These are phyloP conservation scores for Emericellopsis terricola DNA, from an alignment of 495 filamentous ascomycete species.

Conservation along the genomic window DNA sequence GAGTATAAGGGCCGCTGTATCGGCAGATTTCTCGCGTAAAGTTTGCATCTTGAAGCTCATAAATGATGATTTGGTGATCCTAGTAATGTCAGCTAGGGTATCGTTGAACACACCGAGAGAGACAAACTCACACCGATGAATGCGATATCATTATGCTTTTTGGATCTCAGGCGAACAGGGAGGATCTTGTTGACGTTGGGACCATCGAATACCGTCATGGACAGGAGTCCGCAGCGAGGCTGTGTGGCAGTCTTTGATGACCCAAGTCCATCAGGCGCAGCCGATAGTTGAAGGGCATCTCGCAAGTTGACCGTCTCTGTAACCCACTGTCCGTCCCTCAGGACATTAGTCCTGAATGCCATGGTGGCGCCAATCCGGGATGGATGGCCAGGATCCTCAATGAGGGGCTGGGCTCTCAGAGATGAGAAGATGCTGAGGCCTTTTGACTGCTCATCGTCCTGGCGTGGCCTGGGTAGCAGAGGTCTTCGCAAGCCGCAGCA, in stretches of 20 bases:
- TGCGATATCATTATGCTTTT: conserved; percentile 66
- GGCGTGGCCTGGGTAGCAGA: too few species aligned
- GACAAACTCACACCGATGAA: conserved; percentile 53
- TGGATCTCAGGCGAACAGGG: conserved; percentile 55
- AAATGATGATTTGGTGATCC: conserved; percentile 53
- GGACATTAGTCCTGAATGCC: conserved; percentile 32
- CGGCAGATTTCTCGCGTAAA: too few species aligned
- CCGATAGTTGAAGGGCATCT: conserved; percentile 12
- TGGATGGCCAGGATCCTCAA: not conserved
- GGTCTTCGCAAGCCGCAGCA: too few species aligned
- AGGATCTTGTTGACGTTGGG: conserved; percentile 62
- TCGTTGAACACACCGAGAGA: not conserved
- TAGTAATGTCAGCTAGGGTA: conserved; percentile 15
- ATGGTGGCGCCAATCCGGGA: conserved; percentile 4
- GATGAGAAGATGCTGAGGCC: not conserved
- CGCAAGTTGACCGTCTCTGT: conserved; percentile 29
- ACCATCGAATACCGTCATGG: conserved; percentile 58
- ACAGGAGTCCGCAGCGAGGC: conserved; percentile 51
- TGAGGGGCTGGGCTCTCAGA: not conserved
- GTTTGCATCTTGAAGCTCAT: conserved; percentile 38
- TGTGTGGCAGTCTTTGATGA: too few species aligned
- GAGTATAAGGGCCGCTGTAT: too few species aligned
- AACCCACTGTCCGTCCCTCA: conserved; percentile 41
- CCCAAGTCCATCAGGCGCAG: too few species aligned
- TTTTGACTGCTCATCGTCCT: too few species aligned